Evolutionary conservation across 2,329 filamentous ascomycete species (phyloP).

Genomic region (Botryotinia convoluta): DNA sequence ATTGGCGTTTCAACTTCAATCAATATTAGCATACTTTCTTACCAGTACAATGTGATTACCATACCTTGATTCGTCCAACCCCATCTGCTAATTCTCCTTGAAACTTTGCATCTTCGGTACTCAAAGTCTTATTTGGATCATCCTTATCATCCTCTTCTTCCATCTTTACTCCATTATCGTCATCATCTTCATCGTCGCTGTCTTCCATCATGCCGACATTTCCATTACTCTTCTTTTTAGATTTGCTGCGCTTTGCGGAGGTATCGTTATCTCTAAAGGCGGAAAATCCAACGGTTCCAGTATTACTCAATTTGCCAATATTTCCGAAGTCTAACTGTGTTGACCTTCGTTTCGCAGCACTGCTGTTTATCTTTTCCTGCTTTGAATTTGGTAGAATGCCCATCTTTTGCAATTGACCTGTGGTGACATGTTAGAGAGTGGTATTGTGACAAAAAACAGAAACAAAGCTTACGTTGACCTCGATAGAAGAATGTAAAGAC

Average conservation of each 20-base stretch:
- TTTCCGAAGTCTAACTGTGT: constrained; percentile 81
- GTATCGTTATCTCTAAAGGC: constrained; percentile 74
- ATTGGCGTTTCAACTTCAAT: constrained; percentile 72
- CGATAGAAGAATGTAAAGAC: constrained; percentile 98
- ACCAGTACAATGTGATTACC: constrained; percentile 32
- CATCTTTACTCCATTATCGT: constrained; percentile 68
- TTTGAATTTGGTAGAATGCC: constrained; percentile 73
- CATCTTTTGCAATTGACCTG: constrained; percentile 95
- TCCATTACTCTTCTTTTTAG: constrained; percentile 62
- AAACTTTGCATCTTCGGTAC: constrained; percentile 68
- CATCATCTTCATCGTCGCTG: constrained; percentile 74
- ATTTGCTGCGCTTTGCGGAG: constrained; percentile 56
- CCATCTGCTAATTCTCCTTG: constrained; percentile 76
- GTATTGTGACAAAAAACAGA: neutral
- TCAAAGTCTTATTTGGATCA: constrained; percentile 49
- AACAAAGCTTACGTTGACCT: constrained; percentile 72
- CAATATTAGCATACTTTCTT: neutral
- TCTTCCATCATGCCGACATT: constrained; percentile 57
- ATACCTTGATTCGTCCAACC: constrained; percentile 77
- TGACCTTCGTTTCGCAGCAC: constrained; percentile 72
- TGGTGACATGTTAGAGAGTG: constrained; percentile 24
- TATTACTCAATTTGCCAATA: constrained; percentile 77
- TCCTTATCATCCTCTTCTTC: constrained; percentile 63
- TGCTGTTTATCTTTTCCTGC: constrained; percentile 57
- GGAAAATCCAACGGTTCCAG: constrained; percentile 87